Evolutionary conservation across 2,329 filamentous ascomycete species (phyloP).

Genomic region (Rutstroemia sp.): DNA sequence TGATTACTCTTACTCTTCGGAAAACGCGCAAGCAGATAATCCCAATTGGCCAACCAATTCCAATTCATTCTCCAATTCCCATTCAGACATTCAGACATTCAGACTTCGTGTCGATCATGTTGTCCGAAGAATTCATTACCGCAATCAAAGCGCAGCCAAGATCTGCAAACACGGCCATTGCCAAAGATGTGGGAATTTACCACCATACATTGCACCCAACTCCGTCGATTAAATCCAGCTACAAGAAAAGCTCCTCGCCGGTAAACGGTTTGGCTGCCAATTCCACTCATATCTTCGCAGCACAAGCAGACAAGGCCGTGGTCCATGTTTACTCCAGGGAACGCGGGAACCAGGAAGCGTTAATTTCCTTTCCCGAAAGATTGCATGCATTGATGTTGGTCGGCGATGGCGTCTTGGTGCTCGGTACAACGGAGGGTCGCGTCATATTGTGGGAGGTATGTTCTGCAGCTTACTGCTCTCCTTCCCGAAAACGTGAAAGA

Average conservation of each 20-base stretch:
- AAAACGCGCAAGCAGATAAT: background rate
- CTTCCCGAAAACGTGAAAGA: background rate
- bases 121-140: slow-evolving; percentile 54
- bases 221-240: slow-evolving; percentile 64
- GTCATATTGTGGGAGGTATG: slow-evolving; percentile 86
- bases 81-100: background rate
- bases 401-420: slow-evolving; percentile 59
- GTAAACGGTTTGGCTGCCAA: slow-evolving; percentile 74
- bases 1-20: background rate
- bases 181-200: slow-evolving; percentile 82
- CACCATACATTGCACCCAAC: slow-evolving; percentile 74
- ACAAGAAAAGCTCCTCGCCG: slow-evolving; percentile 88
- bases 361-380: slow-evolving; percentile 80
- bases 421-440: slow-evolving; percentile 80
- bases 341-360: slow-evolving; percentile 79
- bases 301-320: slow-evolving; percentile 84
- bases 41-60: background rate
- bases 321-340: slow-evolving; percentile 85
- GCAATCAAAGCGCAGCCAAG: slow-evolving; percentile 50
- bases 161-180: slow-evolving; percentile 53
- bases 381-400: slow-evolving; percentile 72
- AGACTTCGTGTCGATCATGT: slow-evolving; percentile 34
- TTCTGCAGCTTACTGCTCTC: slow-evolving; percentile 2
- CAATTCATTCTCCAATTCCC: background rate
- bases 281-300: slow-evolving; percentile 79